These are phyloP conservation scores for Populus pruinosa DNA, from an alignment of 345 rosid genomes.

Conservation along the genomic window DNA sequence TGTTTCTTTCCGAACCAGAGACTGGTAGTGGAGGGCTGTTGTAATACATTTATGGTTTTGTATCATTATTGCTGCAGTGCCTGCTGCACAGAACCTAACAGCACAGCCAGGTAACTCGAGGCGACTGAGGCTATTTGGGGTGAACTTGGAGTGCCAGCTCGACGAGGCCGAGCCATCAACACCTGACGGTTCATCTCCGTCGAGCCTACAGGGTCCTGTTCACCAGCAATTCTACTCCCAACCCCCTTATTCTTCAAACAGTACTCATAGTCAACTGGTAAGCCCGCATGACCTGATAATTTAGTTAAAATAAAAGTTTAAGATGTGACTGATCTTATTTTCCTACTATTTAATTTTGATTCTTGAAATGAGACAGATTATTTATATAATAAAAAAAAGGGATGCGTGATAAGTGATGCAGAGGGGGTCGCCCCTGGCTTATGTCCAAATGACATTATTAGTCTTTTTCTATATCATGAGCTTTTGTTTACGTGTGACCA, in stretches of 20 bases:
- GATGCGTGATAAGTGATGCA: constrained; percentile 5
- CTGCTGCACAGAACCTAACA: constrained; percentile 33
- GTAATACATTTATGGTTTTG: background rate
- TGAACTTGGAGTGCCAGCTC: constrained; percentile 79
- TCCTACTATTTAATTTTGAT: background rate
- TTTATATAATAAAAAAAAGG: background rate
- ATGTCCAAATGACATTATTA: constrained; percentile 20
- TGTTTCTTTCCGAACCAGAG: background rate
- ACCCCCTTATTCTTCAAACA: constrained; percentile 29
- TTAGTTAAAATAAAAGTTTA: background rate
- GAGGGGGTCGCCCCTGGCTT: constrained; percentile 19
- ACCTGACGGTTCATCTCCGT: constrained; percentile 48
- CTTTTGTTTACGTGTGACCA: background rate
- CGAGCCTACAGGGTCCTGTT: constrained; percentile 37
- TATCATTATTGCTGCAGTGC: constrained; percentile 20
- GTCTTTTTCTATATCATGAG: background rate
- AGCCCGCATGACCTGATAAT: constrained; percentile 6
- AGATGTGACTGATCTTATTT: constrained; percentile 7
- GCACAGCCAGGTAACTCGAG: constrained; percentile 48
- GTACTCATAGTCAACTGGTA: constrained; percentile 38
- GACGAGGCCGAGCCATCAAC: constrained; percentile 59
- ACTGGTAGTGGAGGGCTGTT: background rate
- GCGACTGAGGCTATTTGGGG: constrained; percentile 79
- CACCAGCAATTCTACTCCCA: constrained; percentile 31
- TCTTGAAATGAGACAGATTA: constrained; percentile 35